Evolutionary conservation across 2,329 filamentous ascomycete species (phyloP).

Genomic region (Neurospora sp.): DNA sequence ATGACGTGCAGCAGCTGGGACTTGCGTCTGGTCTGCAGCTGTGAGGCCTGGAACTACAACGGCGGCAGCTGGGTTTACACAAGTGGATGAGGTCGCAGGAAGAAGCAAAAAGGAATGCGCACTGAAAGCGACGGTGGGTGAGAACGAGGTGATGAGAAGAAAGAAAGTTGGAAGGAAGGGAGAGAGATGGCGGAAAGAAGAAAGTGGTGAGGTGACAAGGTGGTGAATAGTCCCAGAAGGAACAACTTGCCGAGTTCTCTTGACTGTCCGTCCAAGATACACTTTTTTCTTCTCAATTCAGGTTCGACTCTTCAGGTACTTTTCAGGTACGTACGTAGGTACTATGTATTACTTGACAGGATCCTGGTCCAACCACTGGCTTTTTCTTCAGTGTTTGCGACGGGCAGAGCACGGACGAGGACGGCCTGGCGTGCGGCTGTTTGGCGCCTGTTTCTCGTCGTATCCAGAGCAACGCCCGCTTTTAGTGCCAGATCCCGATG

Average conservation of each 20-base stretch:
- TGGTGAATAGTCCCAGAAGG: background rate
- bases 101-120: background rate
- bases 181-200: background rate
- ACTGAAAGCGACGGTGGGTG: background rate
- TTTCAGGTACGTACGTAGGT: background rate
- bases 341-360: background rate
- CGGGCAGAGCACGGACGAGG: background rate
- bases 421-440: background rate
- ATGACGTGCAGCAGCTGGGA: background rate
- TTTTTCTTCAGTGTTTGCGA: background rate
- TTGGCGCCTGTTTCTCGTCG: background rate
- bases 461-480: background rate
- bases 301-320: background rate
- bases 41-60: background rate
- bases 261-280: background rate
- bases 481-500: background rate
- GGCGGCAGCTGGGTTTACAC: background rate
- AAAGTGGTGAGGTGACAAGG: background rate
- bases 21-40: background rate
- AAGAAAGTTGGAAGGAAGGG: background rate
- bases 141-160: background rate
- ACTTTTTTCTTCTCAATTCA: background rate
- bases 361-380: background rate
- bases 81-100: background rate
- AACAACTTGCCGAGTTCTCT: background rate